Percentiles rank a stretch among this genome's conserved stretches.
Evolutionary conservation across 169 alveolate species (phyloP).

Genomic region (Plasmodium vinckei): DNA sequence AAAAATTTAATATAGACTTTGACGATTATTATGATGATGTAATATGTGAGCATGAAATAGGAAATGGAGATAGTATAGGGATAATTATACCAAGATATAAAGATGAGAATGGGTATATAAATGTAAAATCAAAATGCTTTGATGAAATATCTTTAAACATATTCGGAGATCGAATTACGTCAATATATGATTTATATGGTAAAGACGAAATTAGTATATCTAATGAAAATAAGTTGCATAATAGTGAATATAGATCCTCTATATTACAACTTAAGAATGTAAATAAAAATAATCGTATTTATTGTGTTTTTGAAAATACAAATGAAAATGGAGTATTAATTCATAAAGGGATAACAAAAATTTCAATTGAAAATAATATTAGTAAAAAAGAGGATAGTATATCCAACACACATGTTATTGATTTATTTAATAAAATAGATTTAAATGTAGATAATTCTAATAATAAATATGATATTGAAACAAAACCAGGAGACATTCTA

Average conservation of each 20-base stretch:
- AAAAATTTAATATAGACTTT: constrained; percentile 35
- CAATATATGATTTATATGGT: constrained; percentile 44
- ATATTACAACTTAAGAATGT: constrained; percentile 37
- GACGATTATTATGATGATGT: constrained; percentile 35
- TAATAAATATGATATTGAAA: constrained; percentile 8
- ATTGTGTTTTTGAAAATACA: constrained; percentile 41
- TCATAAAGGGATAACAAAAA: constrained; percentile 48
- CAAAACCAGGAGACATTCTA: constrained; percentile 31
- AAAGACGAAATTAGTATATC: constrained; percentile 28
- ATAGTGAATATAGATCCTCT: constrained; percentile 32
- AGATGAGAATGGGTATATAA: constrained; percentile 36
- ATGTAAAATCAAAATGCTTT: constrained; percentile 46
- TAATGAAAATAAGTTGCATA: neutral
- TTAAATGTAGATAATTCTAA: constrained; percentile 21
- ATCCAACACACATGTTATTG: constrained; percentile 15
- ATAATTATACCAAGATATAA: constrained; percentile 41
- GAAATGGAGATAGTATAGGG: constrained; percentile 50
- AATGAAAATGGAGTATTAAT: constrained; percentile 8
- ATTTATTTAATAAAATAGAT: constrained; percentile 30
- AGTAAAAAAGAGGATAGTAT: neutral
- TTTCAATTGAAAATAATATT: constrained; percentile 16
- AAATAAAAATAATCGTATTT: constrained; percentile 8
- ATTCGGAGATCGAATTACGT: constrained; percentile 22
- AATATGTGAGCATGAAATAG: constrained; percentile 47
- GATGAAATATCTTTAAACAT: constrained; percentile 26